Percentiles rank a stretch among this genome's conserved stretches.
Evolutionary conservation across 331 rosid species (phyloP).

Genomic region (Saraca asoca): DNA sequence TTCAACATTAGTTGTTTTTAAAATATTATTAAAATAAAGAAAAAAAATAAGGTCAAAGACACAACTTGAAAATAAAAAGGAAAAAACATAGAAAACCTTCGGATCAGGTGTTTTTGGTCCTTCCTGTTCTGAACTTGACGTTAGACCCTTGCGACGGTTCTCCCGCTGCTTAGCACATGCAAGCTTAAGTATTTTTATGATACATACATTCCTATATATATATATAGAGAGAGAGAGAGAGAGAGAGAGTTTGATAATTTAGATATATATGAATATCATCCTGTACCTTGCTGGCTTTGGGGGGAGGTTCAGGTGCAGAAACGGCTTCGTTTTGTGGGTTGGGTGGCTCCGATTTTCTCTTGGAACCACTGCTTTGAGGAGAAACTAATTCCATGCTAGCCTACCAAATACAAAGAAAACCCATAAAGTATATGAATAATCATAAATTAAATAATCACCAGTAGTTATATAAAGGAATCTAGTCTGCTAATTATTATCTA

Average conservation of each 20-base stretch:
- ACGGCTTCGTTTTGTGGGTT: slow-evolving; percentile 47
- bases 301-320: slow-evolving; percentile 48
- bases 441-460: background rate
- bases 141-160: slow-evolving; percentile 69
- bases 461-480: no score
- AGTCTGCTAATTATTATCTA: no score
- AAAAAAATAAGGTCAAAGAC: no score
- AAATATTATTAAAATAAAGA: no score
- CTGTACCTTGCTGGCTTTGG: slow-evolving; percentile 75
- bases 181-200: no score
- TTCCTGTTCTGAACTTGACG: slow-evolving; percentile 92
- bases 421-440: slow-evolving; percentile 7
- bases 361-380: slow-evolving; percentile 58
- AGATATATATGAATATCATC: no score
- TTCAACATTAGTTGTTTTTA: no score
- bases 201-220: no score
- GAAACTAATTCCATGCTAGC: slow-evolving; percentile 52
- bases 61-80: no score
- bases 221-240: no score
- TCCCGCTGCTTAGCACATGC: slow-evolving; percentile 50
- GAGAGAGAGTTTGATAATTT: no score
- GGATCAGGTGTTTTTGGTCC: slow-evolving; percentile 93
- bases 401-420: slow-evolving; percentile 38
- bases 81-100: slow-evolving; percentile 52
- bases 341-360: slow-evolving; percentile 55